Conservation (phyloP, 495 filamentous ascomycete species). For the Aspergillus saccharolyticus region DNA sequence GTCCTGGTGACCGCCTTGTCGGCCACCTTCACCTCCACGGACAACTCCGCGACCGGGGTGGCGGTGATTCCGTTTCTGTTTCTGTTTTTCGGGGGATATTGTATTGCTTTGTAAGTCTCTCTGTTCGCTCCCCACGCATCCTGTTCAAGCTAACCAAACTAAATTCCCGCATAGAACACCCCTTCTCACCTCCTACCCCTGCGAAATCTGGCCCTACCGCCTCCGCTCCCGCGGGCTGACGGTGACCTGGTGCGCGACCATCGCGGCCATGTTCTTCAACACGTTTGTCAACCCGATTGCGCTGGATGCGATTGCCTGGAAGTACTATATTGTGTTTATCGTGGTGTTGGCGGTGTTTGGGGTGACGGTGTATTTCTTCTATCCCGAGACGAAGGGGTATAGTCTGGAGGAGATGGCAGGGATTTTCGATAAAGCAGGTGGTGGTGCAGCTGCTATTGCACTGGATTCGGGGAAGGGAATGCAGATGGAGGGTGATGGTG, state of each 20-base stretch:
- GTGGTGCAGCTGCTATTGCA: no score
- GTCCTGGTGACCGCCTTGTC: constrained; percentile 51
- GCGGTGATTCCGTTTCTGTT: constrained; percentile 58
- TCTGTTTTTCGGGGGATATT: constrained; percentile 53
- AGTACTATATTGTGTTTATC: constrained; percentile 58
- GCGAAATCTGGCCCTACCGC: constrained; percentile 62
- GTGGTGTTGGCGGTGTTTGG: constrained; percentile 48
- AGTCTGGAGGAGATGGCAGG: constrained; percentile 59
- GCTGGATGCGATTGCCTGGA: constrained; percentile 51
- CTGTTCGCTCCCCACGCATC: no score
- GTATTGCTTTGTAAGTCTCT: constrained; percentile 46
- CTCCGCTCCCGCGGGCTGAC: constrained; percentile 63
- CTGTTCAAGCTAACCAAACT: neutral
- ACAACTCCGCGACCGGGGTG: constrained; percentile 33
- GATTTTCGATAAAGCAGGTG: constrained; percentile 24
- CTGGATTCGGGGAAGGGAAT: no score
- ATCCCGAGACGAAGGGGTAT: constrained; percentile 59
- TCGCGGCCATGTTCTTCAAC: constrained; percentile 50
- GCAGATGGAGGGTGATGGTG: constrained; percentile 1
- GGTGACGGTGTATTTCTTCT: constrained; percentile 55
- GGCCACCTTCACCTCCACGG: constrained; percentile 43
- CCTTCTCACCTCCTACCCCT: constrained; percentile 56
- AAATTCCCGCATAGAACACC: constrained; percentile 36
- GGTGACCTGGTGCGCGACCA: constrained; percentile 53
- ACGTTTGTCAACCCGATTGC: constrained; percentile 55